phyloP scores from a whole-genome alignment of 805 yeast genomes.

The Yarrowia sp. region DNA sequence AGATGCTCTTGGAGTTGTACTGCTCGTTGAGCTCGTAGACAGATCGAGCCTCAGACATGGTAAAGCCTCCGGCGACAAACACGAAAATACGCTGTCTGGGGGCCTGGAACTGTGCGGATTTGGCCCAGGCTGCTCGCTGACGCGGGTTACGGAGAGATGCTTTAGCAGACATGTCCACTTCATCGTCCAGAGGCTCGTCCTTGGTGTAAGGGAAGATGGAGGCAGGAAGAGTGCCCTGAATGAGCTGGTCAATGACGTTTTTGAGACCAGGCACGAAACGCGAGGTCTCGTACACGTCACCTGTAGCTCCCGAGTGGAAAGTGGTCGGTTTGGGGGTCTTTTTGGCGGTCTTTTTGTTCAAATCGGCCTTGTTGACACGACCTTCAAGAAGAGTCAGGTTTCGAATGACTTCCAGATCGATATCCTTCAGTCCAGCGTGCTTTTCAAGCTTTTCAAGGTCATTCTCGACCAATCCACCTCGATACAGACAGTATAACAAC shows the following conservation, averaged over 20 bases:
- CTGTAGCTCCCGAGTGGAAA: constrained; percentile 34
- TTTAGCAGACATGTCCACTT: constrained; percentile 43
- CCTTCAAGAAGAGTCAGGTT: constrained; percentile 61
- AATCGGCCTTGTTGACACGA: constrained; percentile 48
- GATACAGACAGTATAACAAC: constrained; percentile 67
- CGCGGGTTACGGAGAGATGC: constrained; percentile 63
- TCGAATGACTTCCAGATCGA: constrained; percentile 51
- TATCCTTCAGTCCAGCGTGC: constrained; percentile 48
- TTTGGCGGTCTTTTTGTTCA: constrained; percentile 34
- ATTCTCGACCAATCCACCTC: constrained; percentile 64
- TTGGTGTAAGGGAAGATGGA: constrained; percentile 68
- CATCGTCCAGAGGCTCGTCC: constrained; percentile 54
- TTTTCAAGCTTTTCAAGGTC: constrained; percentile 70
- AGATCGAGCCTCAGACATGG: constrained; percentile 75
- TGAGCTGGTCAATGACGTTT: constrained; percentile 52
- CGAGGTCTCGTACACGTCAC: constrained; percentile 42
- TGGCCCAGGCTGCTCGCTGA: constrained; percentile 77
- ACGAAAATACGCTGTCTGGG: constrained; percentile 68
- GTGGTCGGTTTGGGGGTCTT: constrained; percentile 34
- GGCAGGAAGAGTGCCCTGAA: constrained; percentile 52
- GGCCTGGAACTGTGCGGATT: constrained; percentile 40
- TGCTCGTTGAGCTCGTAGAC: constrained; percentile 65
- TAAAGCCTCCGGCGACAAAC: constrained; percentile 86
- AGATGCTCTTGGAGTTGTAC: constrained; percentile 63
- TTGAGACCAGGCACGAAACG: constrained; percentile 71